These are phyloP conservation scores for Aureobasidium vineae DNA, from an alignment of 2,329 filamentous ascomycete species.

Conservation along the genomic window DNA sequence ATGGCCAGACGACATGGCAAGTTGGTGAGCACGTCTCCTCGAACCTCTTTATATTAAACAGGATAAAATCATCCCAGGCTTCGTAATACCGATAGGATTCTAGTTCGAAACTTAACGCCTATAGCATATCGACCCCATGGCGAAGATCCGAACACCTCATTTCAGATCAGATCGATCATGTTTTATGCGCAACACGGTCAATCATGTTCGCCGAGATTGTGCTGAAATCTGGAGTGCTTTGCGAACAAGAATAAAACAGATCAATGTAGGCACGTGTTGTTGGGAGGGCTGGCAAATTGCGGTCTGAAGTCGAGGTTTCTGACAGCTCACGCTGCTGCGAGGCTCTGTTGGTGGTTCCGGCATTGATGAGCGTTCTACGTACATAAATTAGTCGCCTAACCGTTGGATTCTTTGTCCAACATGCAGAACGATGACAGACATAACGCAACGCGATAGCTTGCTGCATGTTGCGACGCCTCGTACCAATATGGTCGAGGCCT, in stretches of 20 bases:
- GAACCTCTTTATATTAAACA: conserved; percentile 18
- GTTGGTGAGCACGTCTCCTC: neutral
- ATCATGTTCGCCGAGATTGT: conserved; percentile 6
- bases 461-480: neutral
- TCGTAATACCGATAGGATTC: neutral
- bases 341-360: conserved; percentile 13
- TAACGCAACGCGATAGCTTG: conserved; percentile 11
- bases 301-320: neutral
- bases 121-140: neutral
- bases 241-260: neutral
- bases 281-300: neutral
- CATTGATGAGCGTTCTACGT: conserved; percentile 17
- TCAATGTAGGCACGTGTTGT: neutral
- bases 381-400: conserved; percentile 14
- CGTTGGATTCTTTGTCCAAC: conserved; percentile 5
- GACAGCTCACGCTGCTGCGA: conserved; percentile 20
- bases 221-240: neutral
- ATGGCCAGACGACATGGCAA: conserved; percentile 1
- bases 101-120: neutral
- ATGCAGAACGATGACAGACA: conserved; percentile 5
- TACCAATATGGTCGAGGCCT: conserved; percentile 5
- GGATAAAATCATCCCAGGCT: neutral
- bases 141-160: neutral
- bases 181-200: conserved; percentile 1
- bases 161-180: conserved; percentile 1